Conservation (phyloP, 768 basidiomycete genomes). For the Rhizopogon roseolus region DNA sequence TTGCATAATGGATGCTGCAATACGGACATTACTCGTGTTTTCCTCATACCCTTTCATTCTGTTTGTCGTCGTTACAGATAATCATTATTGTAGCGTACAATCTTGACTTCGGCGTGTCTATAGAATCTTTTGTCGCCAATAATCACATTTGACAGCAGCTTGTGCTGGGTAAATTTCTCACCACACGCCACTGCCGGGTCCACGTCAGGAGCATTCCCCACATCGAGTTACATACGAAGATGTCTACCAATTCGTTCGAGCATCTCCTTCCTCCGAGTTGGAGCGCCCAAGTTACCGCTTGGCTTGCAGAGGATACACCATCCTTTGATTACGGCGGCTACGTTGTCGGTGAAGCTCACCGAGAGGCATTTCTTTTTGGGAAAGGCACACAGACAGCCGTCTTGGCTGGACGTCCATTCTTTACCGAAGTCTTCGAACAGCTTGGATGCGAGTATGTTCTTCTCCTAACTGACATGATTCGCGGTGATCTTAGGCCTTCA, state of each 20-base stretch:
- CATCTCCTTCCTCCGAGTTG: conserved; percentile 92
- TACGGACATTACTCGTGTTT: background rate
- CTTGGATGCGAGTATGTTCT: conserved; percentile 84
- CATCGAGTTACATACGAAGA: background rate
- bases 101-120: background rate
- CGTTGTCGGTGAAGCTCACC: conserved; percentile 86
- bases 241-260: conserved; percentile 28
- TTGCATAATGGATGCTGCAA: conserved; percentile 2
- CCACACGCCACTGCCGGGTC: no score
- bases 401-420: conserved; percentile 93
- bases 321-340: conserved; percentile 97
- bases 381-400: conserved; percentile 79
- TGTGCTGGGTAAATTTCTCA: background rate
- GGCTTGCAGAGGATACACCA: conserved; percentile 92
- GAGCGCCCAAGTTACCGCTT: conserved; percentile 73
- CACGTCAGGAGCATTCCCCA: background rate
- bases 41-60: background rate
- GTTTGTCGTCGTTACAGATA: background rate
- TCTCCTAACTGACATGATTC: background rate
- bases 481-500: conserved; percentile 23
- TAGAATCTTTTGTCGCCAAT: background rate
- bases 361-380: conserved; percentile 85
- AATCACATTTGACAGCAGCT: background rate
- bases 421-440: conserved; percentile 87
- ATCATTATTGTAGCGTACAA: background rate